Percentiles rank a stretch among this genome's conserved stretches.
phyloP scores from a whole-genome alignment of 768 basidiomycete genomes.

The Amanita polypyramis region DNA sequence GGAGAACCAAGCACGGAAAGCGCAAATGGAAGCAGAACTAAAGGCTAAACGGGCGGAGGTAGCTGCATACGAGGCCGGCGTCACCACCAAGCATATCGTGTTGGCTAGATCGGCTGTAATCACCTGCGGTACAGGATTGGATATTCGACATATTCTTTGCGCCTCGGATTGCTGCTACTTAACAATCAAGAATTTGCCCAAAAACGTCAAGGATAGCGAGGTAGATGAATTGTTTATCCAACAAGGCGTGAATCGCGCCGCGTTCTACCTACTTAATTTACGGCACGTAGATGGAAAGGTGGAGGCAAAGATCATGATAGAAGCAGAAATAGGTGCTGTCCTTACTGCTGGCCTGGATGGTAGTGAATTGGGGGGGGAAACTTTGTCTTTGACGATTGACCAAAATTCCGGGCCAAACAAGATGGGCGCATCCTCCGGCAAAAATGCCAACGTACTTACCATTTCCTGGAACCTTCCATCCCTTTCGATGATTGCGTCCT shows the following conservation, averaged over 20 bases:
- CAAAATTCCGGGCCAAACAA: slow-evolving; percentile 24
- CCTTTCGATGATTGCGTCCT: slow-evolving; percentile 34
- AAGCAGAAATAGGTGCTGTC: neutral
- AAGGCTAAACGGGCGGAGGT: neutral
- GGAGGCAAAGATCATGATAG: slow-evolving; percentile 35
- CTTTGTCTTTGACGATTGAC: slow-evolving; percentile 7
- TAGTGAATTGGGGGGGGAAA: slow-evolving; percentile 23
- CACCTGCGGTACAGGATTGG: slow-evolving; percentile 38
- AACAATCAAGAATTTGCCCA: slow-evolving; percentile 34
- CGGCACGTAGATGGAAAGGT: slow-evolving; percentile 16
- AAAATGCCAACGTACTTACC: slow-evolving; percentile 28
- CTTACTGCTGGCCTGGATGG: slow-evolving; percentile 20
- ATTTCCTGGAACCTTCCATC: slow-evolving; percentile 45
- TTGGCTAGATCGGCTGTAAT: slow-evolving; percentile 33
- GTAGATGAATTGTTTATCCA: slow-evolving; percentile 30
- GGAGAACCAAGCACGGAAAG: slow-evolving; percentile 14
- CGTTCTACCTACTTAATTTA: slow-evolving; percentile 24
- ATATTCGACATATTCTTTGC: slow-evolving; percentile 31
- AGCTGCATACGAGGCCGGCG: slow-evolving; percentile 27
- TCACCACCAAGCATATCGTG: slow-evolving; percentile 31
- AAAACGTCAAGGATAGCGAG: slow-evolving; percentile 26
- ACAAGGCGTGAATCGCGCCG: slow-evolving; percentile 27
- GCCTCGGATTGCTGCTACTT: slow-evolving; percentile 45
- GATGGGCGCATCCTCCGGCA: slow-evolving; percentile 24
- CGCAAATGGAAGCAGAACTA: slow-evolving; percentile 8